Percentiles rank a stretch among this genome's conserved stretches.
Conservation (phyloP, 2,329 filamentous ascomycete species). For the Teratosphaeria zuluensis region DNA sequence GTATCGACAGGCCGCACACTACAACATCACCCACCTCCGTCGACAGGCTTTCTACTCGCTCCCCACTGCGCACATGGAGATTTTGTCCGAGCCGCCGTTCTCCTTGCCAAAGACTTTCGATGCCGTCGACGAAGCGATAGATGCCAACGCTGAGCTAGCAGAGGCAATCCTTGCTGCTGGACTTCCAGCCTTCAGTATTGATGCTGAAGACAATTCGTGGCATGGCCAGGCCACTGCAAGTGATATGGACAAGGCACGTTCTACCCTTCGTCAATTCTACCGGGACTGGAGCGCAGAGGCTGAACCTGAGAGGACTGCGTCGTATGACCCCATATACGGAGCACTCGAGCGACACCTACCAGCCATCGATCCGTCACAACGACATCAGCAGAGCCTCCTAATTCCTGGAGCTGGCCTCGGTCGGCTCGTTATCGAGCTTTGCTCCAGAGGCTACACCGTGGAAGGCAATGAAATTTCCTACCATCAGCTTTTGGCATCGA, state of each 20-base stretch:
- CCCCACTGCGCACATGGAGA: slow-evolving; percentile 70
- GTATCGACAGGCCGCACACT: slow-evolving; percentile 75
- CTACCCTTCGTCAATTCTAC: slow-evolving; percentile 87
- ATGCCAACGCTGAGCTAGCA: slow-evolving; percentile 74
- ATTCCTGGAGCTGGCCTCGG: slow-evolving; percentile 87
- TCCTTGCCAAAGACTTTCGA: slow-evolving; percentile 70
- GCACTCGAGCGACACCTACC: slow-evolving; percentile 48
- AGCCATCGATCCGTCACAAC: slow-evolving; percentile 8
- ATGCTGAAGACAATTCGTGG: slow-evolving; percentile 47
- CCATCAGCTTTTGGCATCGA: slow-evolving; percentile 83
- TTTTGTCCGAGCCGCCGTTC: slow-evolving; percentile 74
- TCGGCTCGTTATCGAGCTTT: slow-evolving; percentile 80
- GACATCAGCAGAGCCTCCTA: slow-evolving; percentile 53
- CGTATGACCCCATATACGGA: slow-evolving; percentile 63
- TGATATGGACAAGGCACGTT: slow-evolving; percentile 85
- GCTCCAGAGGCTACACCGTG: slow-evolving; percentile 57
- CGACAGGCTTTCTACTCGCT: slow-evolving; percentile 90
- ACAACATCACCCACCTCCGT: slow-evolving; percentile 81
- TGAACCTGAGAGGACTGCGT: slow-evolving; percentile 59
- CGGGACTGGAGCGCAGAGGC: slow-evolving; percentile 88
- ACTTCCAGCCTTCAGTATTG: slow-evolving; percentile 56
- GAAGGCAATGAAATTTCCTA: slow-evolving; percentile 96
- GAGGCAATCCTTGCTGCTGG: slow-evolving; percentile 65
- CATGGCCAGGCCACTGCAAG: slow-evolving; percentile 57
- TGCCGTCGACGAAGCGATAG: slow-evolving; percentile 76